phyloP scores from a whole-genome alignment of 352 stramenopile genomes.

The Globisporangium acanthophoron region DNA sequence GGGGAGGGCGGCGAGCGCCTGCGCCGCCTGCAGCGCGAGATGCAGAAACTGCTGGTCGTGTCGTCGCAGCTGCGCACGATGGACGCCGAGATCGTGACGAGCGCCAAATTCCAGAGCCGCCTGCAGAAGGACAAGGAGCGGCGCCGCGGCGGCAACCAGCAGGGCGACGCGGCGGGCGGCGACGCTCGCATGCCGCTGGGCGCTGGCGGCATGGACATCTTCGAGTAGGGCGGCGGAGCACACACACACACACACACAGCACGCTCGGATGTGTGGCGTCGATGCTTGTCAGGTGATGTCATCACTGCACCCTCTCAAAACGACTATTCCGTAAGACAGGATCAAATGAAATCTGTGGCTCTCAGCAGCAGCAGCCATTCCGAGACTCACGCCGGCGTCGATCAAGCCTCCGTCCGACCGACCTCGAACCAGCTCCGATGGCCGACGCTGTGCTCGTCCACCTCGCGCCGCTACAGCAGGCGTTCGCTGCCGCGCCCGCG shows the following conservation, averaged over 20 bases:
- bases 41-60: conserved; percentile 68
- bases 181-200: conserved; percentile 18
- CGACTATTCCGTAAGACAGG: neutral
- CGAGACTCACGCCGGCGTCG: neutral
- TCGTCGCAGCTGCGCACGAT: conserved; percentile 65
- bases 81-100: conserved; percentile 80
- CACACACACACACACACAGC: neutral
- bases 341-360: neutral
- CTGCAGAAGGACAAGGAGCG: conserved; percentile 77
- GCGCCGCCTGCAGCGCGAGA: conserved; percentile 52
- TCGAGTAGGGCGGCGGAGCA: conserved; percentile 24
- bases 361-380: conserved; percentile 3
- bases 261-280: neutral
- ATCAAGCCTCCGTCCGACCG: neutral
- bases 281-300: neutral
- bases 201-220: conserved; percentile 45
- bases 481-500: conserved; percentile 28
- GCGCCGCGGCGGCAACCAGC: conserved; percentile 41
- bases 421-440: neutral
- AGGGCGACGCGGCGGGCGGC: conserved; percentile 28
- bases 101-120: conserved; percentile 69
- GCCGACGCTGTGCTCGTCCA: conserved; percentile 6
- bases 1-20: conserved; percentile 26
- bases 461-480: conserved; percentile 23
- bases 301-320: neutral